Evolutionary conservation across 805 yeast species (phyloP), one percentile per base, ranked within the genome.

Genomic region (Metschnikowia aberdeeniae): DNA sequence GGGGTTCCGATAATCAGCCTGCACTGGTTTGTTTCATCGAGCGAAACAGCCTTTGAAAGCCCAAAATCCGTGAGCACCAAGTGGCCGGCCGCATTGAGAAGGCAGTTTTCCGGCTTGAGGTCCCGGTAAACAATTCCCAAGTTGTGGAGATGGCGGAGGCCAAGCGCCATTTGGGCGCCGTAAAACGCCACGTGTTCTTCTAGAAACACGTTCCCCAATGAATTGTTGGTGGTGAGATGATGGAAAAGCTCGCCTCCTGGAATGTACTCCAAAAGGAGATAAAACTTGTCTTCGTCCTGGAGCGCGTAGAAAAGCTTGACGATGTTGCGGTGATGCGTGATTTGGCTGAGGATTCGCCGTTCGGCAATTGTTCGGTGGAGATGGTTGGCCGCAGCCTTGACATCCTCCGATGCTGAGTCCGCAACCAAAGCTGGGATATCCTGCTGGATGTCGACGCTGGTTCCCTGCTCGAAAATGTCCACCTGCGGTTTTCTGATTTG

Each of bases 21-120:
- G 44, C 50, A 50, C 44, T 76, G 75, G 68, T 22, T 76, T 73
- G 31, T 70, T 58, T 42, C 76, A 58, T 0, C 80, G 63, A 44
- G 68, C 65, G 56, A 45, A 55, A 66, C 55, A 55, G 62, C 50
- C 67, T 72, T 75, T 39, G 84, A 77, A 19, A 89, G 72, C 0
- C 97, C 97, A 63, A 89, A 89, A 63, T 89, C 97, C 0, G 96
- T 88, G 36, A 88, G 68, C 19, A 89, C 83, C 46, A 89, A 69
- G 60, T 89, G 93, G 0, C 96, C 97, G n/a, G 71, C 63, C 2
- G 79, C 69, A 56, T 88, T 87, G 32, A 89, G 69, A 55, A 89
- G 68, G 57, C 95, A 89, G 58, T 89, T 89, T 63, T 89, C 97
- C 5, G 97, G 96, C 63, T 89, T 89, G 52, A 89, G 69, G 60